These are phyloP conservation scores for Wallacemonas collosoma DNA, from an alignment of 208 protist species.

Conservation along the genomic window DNA sequence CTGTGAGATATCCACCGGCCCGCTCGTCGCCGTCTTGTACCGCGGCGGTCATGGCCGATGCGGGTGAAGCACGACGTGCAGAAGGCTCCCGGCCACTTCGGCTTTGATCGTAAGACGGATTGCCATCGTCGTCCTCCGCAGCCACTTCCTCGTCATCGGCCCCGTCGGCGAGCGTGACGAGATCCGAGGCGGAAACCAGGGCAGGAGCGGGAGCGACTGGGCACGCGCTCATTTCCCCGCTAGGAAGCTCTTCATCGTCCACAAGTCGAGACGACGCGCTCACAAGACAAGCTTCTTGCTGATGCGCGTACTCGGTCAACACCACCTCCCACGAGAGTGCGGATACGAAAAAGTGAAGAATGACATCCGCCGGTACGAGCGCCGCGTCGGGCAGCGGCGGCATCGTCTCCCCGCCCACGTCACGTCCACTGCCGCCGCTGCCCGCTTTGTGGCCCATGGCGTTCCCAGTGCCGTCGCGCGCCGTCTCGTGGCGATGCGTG, in stretches of 20 bases:
- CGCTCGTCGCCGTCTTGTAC: not conserved
- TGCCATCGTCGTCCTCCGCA: not conserved
- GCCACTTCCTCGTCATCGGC: not conserved
- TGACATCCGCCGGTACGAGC: conserved; percentile 7
- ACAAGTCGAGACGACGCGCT: not conserved
- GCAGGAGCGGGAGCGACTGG: too few relatives aligned
- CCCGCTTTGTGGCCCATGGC: not conserved
- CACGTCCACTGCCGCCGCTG: not conserved
- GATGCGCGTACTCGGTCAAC: conserved; percentile 8
- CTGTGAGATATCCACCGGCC: not conserved
- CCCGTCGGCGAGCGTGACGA: not conserved
- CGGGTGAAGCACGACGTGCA: too few relatives aligned
- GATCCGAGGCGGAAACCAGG: not conserved
- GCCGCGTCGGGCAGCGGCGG: not conserved
- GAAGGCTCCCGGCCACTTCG: too few relatives aligned
- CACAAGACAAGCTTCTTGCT: not conserved
- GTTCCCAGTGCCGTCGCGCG: not conserved
- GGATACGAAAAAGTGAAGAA: conserved; percentile 12
- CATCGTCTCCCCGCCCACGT: not conserved
- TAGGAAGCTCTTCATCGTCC: not conserved
- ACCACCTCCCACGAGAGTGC: conserved; percentile 15
- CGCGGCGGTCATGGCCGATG: not conserved
- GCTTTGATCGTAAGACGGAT: too few relatives aligned
- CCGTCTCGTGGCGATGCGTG: not conserved
- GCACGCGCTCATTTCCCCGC: not conserved